A percentile compares a stretch with the other conserved stretches of the same genome.
Conservation (phyloP, 2,329 filamentous ascomycete genomes). For the Phialophora tarda region DNA sequence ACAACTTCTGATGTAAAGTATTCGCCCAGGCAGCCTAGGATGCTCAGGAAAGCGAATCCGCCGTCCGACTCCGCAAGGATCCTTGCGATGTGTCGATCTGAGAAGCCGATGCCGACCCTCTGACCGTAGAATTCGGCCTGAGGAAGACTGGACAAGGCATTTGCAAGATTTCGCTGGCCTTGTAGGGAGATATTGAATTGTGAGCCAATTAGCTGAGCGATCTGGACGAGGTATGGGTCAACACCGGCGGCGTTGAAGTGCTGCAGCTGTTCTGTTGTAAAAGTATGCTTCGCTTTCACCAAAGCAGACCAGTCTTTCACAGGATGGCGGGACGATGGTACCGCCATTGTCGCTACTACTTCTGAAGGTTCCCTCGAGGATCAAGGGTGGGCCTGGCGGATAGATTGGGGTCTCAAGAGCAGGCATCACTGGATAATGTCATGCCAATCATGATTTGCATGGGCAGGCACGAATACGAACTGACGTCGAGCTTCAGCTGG, state of each 20-base stretch:
- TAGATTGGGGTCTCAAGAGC: background rate
- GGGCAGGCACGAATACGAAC: background rate
- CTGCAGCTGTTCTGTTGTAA: conserved; percentile 15
- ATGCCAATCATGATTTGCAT: background rate
- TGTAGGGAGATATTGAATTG: conserved; percentile 16
- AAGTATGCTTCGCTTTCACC: background rate
- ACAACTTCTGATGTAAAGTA: conserved; percentile 21
- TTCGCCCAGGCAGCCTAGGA: conserved; percentile 18
- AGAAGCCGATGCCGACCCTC: conserved; percentile 21
- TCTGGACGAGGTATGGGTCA: conserved; percentile 19
- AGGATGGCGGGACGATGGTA: background rate
- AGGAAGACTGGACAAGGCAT: conserved; percentile 24
- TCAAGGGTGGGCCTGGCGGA: background rate
- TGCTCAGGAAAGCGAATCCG: conserved; percentile 21
- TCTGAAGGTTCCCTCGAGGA: background rate
- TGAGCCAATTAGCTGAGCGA: conserved; percentile 16
- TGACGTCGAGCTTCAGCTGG: background rate
- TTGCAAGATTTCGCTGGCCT: conserved; percentile 22
- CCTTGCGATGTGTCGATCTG: conserved; percentile 17
- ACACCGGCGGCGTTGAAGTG: conserved; percentile 22
- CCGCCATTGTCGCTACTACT: background rate
- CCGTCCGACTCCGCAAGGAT: conserved; percentile 14
- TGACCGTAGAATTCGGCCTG: conserved; percentile 21
- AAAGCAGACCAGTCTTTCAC: conserved; percentile 13
- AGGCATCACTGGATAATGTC: background rate